phyloP scores from a whole-genome alignment of 2,329 filamentous ascomycete species.

The Diaporthe ilicicola region DNA sequence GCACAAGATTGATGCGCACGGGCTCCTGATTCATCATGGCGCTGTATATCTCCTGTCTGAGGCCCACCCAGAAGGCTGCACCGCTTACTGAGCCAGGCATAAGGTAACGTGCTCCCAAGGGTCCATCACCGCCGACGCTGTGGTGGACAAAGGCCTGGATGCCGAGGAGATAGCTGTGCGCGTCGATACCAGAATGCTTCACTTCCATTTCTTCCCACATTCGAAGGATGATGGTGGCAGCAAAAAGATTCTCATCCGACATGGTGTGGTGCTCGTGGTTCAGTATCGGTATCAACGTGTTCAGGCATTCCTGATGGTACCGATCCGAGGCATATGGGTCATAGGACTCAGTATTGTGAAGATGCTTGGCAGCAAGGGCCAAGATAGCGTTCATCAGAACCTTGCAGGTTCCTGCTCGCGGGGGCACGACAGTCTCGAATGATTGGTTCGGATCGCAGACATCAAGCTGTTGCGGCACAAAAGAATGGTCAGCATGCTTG shows the following conservation, averaged over 20 bases:
- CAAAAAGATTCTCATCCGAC: constrained; percentile 60
- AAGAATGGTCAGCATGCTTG: background rate
- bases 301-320: constrained; percentile 64
- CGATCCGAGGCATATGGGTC: constrained; percentile 58
- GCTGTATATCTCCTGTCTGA: constrained; percentile 68
- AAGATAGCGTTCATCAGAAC: constrained; percentile 65
- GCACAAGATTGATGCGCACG: constrained; percentile 58
- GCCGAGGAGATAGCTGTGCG: constrained; percentile 56
- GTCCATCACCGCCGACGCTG: constrained; percentile 26
- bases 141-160: constrained; percentile 58
- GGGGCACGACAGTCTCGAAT: constrained; percentile 63
- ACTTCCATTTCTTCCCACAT: constrained; percentile 65
- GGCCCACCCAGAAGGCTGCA: constrained; percentile 65
- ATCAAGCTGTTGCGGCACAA: constrained; percentile 47
- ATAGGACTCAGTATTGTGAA: constrained; percentile 57
- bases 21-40: constrained; percentile 57
- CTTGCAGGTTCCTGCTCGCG: constrained; percentile 58
- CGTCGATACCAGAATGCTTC: constrained; percentile 52
- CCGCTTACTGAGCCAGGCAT: constrained; percentile 54
- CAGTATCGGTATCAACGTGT: constrained; percentile 56
- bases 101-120: constrained; percentile 47
- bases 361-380: constrained; percentile 62
- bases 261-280: constrained; percentile 48
- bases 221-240: constrained; percentile 64
- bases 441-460: constrained; percentile 52